phyloP scores from a whole-genome alignment of 768 basidiomycete species.

The Sporobolomyces phaffii region DNA sequence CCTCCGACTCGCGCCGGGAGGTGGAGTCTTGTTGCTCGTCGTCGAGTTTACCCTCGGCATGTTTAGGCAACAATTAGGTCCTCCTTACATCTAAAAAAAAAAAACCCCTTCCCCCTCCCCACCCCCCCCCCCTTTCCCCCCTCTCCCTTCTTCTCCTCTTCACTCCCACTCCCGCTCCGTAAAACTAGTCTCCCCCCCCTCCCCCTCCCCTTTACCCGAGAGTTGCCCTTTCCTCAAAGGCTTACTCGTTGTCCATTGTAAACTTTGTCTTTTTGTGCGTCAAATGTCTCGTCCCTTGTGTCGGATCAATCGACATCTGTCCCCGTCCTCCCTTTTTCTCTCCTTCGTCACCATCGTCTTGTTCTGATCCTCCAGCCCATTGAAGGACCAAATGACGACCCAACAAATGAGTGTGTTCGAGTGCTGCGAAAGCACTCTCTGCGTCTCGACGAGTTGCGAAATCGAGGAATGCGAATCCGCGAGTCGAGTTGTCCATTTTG shows the following conservation, averaged over 20 bases:
- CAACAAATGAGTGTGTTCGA: slow-evolving; percentile 90
- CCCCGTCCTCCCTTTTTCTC: slow-evolving; percentile 32
- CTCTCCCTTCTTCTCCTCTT: too few species aligned
- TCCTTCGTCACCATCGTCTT: slow-evolving; percentile 61
- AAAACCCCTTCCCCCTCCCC: too few species aligned
- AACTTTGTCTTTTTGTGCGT: slow-evolving; percentile 13
- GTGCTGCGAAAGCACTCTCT: slow-evolving; percentile 73
- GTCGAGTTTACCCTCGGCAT: slow-evolving; percentile 75
- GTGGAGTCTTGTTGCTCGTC: slow-evolving; percentile 88
- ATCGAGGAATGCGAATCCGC: slow-evolving; percentile 95
- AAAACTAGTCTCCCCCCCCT: too few species aligned
- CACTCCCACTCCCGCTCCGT: too few species aligned
- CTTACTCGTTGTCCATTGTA: slow-evolving; percentile 1
- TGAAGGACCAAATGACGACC: slow-evolving; percentile 90
- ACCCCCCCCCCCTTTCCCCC: too few species aligned
- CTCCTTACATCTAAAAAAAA: slow-evolving; percentile 52
- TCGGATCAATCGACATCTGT: neutral
- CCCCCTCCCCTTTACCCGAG: too few species aligned
- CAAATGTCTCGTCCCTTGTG: neutral
- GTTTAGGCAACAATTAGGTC: slow-evolving; percentile 65
- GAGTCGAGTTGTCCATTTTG: slow-evolving; percentile 77
- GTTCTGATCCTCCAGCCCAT: slow-evolving; percentile 81
- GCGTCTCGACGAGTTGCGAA: slow-evolving; percentile 86
- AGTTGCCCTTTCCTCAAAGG: too few species aligned
- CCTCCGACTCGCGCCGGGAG: slow-evolving; percentile 86